Conservation (phyloP, 2,329 filamentous ascomycete genomes). For the Colletotrichum scovillei region DNA sequence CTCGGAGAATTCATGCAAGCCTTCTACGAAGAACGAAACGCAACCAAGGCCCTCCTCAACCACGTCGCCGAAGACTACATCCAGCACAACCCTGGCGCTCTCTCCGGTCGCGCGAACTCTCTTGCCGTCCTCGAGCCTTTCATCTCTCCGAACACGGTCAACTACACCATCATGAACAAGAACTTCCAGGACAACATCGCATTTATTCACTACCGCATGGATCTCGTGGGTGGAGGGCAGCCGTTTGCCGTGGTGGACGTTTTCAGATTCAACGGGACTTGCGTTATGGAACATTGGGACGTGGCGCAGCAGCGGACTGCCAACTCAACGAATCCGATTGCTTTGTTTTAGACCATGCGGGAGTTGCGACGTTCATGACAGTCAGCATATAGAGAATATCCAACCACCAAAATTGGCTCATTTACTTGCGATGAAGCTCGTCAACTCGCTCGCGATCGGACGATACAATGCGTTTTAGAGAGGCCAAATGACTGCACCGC, state of each 20-base stretch:
- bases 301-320: slow-evolving; percentile 20
- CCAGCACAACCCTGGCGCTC: slow-evolving; percentile 33
- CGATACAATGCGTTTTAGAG: not conserved
- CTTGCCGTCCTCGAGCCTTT: slow-evolving; percentile 11
- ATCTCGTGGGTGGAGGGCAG: not conserved
- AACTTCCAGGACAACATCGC: slow-evolving; percentile 18
- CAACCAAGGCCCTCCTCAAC: slow-evolving; percentile 22
- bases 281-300: slow-evolving; percentile 37
- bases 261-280: slow-evolving; percentile 34
- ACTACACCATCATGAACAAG: slow-evolving; percentile 17
- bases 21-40: slow-evolving; percentile 23
- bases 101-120: slow-evolving; percentile 23
- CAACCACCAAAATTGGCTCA: not conserved
- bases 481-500: not conserved
- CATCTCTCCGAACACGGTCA: slow-evolving; percentile 17
- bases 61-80: slow-evolving; percentile 31
- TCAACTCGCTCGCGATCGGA: not conserved
- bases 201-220: slow-evolving; percentile 29
- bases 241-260: slow-evolving; percentile 29
- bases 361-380: not conserved
- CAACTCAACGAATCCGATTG: slow-evolving; percentile 29
- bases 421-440: not conserved
- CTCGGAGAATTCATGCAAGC: slow-evolving; percentile 24
- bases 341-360: slow-evolving; percentile 11
- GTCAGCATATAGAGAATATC: not conserved